A percentile compares a stretch with the other conserved stretches of the same genome.
Conservation (phyloP, 768 basidiomycete species). For the Lanmaoa pseudosensibilis region DNA sequence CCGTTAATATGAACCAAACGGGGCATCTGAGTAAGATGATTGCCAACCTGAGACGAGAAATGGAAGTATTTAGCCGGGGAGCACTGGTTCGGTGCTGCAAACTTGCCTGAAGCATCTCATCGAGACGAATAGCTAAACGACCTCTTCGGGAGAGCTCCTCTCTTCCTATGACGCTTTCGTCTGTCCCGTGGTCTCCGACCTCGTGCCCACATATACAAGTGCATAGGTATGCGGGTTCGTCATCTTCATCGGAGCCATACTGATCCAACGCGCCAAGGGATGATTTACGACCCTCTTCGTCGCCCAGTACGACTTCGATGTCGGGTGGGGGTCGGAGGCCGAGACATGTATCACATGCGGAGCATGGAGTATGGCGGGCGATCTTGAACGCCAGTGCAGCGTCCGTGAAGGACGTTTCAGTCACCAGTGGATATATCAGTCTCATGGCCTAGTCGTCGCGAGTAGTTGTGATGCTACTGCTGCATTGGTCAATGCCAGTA, state of each 20-base stretch:
- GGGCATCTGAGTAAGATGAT: constrained; percentile 10
- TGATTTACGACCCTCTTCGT: constrained; percentile 40
- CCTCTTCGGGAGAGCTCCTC: constrained; percentile 71
- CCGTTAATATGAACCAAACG: constrained; percentile 18
- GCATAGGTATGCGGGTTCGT: constrained; percentile 53
- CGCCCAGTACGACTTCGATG: constrained; percentile 60
- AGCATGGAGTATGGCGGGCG: constrained; percentile 77
- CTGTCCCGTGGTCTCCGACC: constrained; percentile 64
- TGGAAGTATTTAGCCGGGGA: constrained; percentile 14
- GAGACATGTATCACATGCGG: constrained; percentile 61
- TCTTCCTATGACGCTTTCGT: constrained; percentile 52
- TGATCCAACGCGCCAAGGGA: constrained; percentile 56
- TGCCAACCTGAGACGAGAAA: constrained; percentile 24
- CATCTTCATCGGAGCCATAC: constrained; percentile 73
- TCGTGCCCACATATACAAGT: constrained; percentile 71
- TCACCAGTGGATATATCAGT: constrained; percentile 65
- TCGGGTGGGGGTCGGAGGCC: constrained; percentile 66
- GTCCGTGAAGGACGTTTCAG: constrained; percentile 48
- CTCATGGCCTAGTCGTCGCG: constrained; percentile 46
- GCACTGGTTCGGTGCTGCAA: neutral
- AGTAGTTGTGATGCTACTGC: neutral
- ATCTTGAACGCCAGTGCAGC: constrained; percentile 68
- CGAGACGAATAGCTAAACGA: constrained; percentile 74
- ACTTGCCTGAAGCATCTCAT: constrained; percentile 76
- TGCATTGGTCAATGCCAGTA: neutral